Percentiles rank a stretch among this genome's conserved stretches.
These are phyloP conservation scores for Lentinula sp. DNA, from an alignment of 768 basidiomycete genomes.

Conservation along the genomic window DNA sequence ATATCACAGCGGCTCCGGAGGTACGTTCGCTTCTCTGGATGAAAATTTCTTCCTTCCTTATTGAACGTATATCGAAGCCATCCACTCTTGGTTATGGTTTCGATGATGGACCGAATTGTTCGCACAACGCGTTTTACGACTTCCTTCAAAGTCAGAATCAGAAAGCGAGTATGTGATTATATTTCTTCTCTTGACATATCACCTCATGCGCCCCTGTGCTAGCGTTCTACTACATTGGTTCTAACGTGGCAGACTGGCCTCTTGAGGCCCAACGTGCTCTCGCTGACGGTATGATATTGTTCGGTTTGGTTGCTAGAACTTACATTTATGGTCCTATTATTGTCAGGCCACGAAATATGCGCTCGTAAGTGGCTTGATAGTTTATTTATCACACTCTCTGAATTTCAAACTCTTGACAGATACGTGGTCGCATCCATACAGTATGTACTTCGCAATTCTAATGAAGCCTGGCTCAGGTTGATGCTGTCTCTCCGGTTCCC, in stretches of 20 bases:
- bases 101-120: conserved; percentile 62
- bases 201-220: not conserved
- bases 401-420: conserved; percentile 22
- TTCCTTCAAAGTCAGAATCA: conserved; percentile 46
- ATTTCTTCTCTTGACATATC: not conserved
- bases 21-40: conserved; percentile 14
- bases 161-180: conserved; percentile 45
- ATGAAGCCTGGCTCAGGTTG: not conserved
- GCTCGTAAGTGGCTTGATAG: conserved; percentile 38
- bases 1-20: conserved; percentile 44
- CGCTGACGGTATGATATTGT: conserved; percentile 32
- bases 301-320: not conserved
- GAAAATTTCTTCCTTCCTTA: not conserved
- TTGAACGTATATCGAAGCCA: conserved; percentile 27
- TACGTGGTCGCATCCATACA: conserved; percentile 51
- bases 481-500: not conserved
- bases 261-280: conserved; percentile 48
- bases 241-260: conserved; percentile 51
- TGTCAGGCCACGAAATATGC: conserved; percentile 50
- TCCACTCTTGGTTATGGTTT: conserved; percentile 53
- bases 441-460: conserved; percentile 21
- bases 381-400: not conserved
- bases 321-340: not conserved
- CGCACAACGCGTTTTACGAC: conserved; percentile 58
- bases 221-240: conserved; percentile 63